Conservation (phyloP, 2,329 filamentous ascomycete genomes). For the Helotiales sp. region DNA sequence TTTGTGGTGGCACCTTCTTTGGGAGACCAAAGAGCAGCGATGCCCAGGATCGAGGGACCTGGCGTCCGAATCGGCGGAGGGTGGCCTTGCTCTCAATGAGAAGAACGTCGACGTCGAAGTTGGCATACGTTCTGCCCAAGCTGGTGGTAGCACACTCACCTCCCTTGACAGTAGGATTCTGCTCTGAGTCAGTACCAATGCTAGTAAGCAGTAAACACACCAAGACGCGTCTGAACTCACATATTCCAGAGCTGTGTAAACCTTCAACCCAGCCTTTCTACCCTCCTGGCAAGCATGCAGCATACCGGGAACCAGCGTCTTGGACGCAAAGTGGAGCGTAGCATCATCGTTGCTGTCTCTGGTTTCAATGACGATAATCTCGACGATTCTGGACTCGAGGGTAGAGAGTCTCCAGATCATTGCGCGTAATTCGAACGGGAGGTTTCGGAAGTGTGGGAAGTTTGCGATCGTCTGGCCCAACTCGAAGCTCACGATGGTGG, state of each 20-base stretch:
- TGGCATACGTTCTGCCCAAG: not conserved
- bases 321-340: not conserved
- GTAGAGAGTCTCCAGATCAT: not conserved
- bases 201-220: not conserved
- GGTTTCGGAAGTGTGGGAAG: not conserved
- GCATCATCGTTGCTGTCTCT: not conserved
- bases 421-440: not conserved
- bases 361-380: not conserved
- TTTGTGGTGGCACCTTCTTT: too few species aligned
- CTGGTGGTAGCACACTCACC: not conserved
- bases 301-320: not conserved
- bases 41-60: too few species aligned
- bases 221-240: not conserved
- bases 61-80: not conserved
- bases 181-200: not conserved
- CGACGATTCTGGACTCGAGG: not conserved
- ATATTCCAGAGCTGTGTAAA: not conserved
- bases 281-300: not conserved
- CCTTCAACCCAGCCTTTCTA: not conserved
- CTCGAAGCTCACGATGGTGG: not conserved
- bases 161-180: not conserved
- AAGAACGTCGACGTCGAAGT: not conserved
- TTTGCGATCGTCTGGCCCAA: not conserved
- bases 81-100: not conserved
- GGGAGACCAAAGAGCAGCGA: too few species aligned